Conservation (phyloP, 164 flowering plant genomes). For the Magnolia changhungtana region DNA sequence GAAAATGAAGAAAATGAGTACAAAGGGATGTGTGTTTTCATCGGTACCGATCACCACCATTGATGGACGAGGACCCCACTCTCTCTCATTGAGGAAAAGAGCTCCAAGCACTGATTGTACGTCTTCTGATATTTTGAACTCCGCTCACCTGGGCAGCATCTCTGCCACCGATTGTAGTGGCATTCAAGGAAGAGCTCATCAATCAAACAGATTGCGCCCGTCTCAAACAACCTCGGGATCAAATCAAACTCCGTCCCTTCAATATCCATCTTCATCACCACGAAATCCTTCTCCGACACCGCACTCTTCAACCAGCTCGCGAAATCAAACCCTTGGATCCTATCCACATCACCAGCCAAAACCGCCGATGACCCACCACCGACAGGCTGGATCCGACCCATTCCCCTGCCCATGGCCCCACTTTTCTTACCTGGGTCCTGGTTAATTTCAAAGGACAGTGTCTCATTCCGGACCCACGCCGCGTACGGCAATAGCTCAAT, state of each 20-base stretch:
- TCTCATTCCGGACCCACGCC: conserved; percentile 90
- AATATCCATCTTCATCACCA: conserved; percentile 99
- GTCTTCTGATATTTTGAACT: conserved; percentile 75
- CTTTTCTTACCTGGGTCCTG: conserved; percentile 52
- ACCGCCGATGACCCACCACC: conserved; percentile 1
- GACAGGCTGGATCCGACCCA: conserved; percentile 82
- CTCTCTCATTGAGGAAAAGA: conserved; percentile 71
- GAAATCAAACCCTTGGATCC: conserved; percentile 89
- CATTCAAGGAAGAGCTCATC: conserved; percentile 97
- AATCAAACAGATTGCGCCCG: conserved; percentile 90
- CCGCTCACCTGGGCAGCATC: conserved; percentile 88
- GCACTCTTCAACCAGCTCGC: conserved; percentile 87
- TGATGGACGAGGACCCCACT: conserved; percentile 96
- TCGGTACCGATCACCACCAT: conserved; percentile 62
- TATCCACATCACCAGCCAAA: conserved; percentile 43
- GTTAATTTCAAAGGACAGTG: conserved; percentile 71
- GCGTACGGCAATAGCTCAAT: conserved; percentile 81
- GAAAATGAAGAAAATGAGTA: not conserved
- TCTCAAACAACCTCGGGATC: conserved; percentile 82
- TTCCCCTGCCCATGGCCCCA: conserved; percentile 61
- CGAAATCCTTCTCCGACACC: conserved; percentile 75
- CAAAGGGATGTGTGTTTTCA: not conserved
- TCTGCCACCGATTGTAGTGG: conserved; percentile 97
- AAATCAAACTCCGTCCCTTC: conserved; percentile 96
- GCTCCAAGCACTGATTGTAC: conserved; percentile 79